These are phyloP conservation scores for Astrothelium subdiscretum DNA, from an alignment of 495 filamentous ascomycete species.

Conservation along the genomic window DNA sequence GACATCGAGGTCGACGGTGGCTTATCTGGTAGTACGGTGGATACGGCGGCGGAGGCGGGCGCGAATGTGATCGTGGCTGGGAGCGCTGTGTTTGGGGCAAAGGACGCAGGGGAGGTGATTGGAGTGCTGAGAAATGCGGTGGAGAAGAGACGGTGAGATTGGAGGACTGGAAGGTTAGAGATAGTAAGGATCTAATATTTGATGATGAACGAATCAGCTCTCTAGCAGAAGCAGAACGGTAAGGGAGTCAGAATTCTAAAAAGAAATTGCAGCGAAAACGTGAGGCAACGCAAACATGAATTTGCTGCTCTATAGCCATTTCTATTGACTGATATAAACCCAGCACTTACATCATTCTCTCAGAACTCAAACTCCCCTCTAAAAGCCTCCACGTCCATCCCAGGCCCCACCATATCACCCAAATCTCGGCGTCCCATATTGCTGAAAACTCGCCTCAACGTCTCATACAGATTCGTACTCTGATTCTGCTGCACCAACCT, in stretches of 20 bases:
- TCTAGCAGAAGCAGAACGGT: no score
- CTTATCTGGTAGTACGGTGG: conserved; percentile 75
- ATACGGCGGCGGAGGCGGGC: conserved; percentile 86
- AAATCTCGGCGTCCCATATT: conserved; percentile 88
- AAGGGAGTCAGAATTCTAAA: no score
- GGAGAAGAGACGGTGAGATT: conserved; percentile 37
- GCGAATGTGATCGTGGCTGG: conserved; percentile 98
- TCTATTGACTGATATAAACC: no score
- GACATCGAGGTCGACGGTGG: conserved; percentile 98
- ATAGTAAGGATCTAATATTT: no score
- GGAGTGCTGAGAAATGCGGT: conserved; percentile 65
- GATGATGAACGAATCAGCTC: no score
- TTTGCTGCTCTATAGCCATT: no score
- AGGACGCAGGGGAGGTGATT: conserved; percentile 79
- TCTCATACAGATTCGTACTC: conserved; percentile 93
- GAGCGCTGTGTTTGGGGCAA: conserved; percentile 90
- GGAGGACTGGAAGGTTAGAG: not conserved
- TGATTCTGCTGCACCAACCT: conserved; percentile 82
- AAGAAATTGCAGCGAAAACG: no score
- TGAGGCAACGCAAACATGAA: no score
- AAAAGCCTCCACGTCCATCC: conserved; percentile 86
- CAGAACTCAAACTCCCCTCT: conserved; percentile 70
- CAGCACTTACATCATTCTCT: conserved; percentile 12
- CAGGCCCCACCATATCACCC: conserved; percentile 71
- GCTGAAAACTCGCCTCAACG: conserved; percentile 77